These are phyloP conservation scores for Lanzia echinophila DNA, from an alignment of 2,329 filamentous ascomycete genomes.

Conservation along the genomic window DNA sequence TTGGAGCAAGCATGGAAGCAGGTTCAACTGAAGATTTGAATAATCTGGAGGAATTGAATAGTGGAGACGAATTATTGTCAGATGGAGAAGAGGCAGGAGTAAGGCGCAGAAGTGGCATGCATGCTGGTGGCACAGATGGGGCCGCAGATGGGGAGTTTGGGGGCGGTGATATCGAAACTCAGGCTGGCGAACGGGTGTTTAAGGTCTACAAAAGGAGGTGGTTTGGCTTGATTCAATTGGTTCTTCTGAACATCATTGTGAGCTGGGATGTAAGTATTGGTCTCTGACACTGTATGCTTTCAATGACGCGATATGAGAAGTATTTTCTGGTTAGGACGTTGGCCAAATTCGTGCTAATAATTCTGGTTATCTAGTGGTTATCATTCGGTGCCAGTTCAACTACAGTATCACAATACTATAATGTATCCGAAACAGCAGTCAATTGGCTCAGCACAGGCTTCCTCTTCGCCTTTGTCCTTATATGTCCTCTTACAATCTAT, in stretches of 20 bases:
- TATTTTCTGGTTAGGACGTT: background rate
- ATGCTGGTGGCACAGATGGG: background rate
- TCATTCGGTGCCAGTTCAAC: conserved; percentile 81
- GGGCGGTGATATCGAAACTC: background rate
- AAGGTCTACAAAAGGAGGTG: conserved; percentile 78
- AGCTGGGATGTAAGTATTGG: conserved; percentile 79
- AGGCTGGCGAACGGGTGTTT: conserved; percentile 28
- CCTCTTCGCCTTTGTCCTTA: conserved; percentile 72
- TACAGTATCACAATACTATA: conserved; percentile 68
- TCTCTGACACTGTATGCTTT: background rate
- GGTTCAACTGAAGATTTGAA: conserved; percentile 19
- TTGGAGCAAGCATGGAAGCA: conserved; percentile 1
- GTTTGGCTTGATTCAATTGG: conserved; percentile 78
- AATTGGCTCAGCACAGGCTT: conserved; percentile 93
- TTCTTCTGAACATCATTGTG: conserved; percentile 83
- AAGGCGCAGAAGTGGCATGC: conserved; percentile 1
- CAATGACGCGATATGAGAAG: background rate
- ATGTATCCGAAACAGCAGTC: conserved; percentile 65
- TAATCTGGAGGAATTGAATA: conserved; percentile 19
- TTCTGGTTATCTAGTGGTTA: conserved; percentile 61
- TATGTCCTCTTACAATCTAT: conserved; percentile 67
- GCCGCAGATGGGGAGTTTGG: background rate
- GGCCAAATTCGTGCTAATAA: conserved; percentile 4
- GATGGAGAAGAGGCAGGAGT: conserved; percentile 14
- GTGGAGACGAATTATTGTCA: conserved; percentile 27